These are phyloP conservation scores for Rhodotorula sp. DNA, from an alignment of 1,284 basidiomycete species.

Conservation along the genomic window DNA sequence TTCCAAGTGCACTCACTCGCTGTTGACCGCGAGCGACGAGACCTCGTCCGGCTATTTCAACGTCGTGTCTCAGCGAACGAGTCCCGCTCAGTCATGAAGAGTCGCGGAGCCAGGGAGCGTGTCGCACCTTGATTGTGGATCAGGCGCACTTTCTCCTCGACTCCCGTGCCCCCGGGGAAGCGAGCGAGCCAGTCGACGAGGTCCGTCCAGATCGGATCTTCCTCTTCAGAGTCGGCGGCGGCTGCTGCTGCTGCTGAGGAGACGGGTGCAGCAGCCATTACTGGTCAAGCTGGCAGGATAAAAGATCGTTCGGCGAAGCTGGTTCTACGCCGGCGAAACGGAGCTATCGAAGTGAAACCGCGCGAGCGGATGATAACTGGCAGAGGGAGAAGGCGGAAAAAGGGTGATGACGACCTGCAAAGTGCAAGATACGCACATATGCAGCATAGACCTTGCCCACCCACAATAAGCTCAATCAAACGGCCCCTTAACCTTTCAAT, in stretches of 20 bases:
- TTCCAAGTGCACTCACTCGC: neutral
- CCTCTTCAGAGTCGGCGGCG: neutral
- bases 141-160: constrained; percentile 17
- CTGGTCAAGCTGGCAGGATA: too few relatives aligned
- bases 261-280: neutral
- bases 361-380: too few relatives aligned
- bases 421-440: too few relatives aligned
- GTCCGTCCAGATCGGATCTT: constrained; percentile 13
- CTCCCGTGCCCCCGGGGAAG: constrained; percentile 8
- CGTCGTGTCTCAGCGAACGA: too few relatives aligned
- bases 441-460: too few relatives aligned
- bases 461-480: too few relatives aligned
- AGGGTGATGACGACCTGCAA: too few relatives aligned
- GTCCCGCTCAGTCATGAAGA: neutral
- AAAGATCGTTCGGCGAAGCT: too few relatives aligned
- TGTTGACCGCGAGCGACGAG: constrained; percentile 24
- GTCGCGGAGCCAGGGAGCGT: neutral
- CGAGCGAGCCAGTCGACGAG: constrained; percentile 24
- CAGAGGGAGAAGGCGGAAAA: too few relatives aligned
- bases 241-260: neutral
- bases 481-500: too few relatives aligned
- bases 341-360: too few relatives aligned
- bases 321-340: too few relatives aligned
- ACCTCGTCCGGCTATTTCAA: constrained; percentile 29
- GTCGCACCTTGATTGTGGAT: constrained; percentile 28